phyloP scores from a whole-genome alignment of 2,329 filamentous ascomycete species.

The Ceratocystis colombiana region DNA sequence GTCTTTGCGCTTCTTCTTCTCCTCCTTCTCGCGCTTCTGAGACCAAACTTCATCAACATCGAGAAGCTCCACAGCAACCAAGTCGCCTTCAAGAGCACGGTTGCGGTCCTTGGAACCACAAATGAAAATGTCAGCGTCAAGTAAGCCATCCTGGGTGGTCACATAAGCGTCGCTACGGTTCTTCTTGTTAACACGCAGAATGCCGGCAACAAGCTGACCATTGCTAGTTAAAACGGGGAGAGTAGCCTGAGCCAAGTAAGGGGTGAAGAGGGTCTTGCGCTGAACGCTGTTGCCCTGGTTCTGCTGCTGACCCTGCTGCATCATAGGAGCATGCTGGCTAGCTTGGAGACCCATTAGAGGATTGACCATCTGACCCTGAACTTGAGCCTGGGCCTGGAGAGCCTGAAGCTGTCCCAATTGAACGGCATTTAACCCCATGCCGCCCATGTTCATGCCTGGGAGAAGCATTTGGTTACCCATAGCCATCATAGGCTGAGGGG shows the following conservation, averaged over 20 bases:
- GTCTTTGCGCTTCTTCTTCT: constrained; percentile 99
- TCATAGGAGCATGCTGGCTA: constrained; percentile 33
- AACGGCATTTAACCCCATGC: constrained; percentile 67
- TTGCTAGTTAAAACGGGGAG: constrained; percentile 82
- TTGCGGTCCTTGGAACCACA: constrained; percentile 99
- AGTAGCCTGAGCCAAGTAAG: constrained; percentile 89
- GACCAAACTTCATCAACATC: constrained; percentile 98
- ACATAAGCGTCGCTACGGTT: constrained; percentile 98
- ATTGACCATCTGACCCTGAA: constrained; percentile 62
- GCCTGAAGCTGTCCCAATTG: constrained; percentile 87
- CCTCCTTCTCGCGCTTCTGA: constrained; percentile 98
- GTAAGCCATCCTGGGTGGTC: constrained; percentile 71
- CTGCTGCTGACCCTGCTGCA: constrained; percentile 51
- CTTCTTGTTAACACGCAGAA: constrained; percentile 98
- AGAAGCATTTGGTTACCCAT: constrained; percentile 79
- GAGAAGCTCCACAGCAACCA: constrained; percentile 89
- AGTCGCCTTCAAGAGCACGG: constrained; percentile 87
- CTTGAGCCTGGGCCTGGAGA: constrained; percentile 68
- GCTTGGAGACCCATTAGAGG: constrained; percentile 51
- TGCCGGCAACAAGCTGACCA: constrained; percentile 89
- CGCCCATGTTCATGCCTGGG: constrained; percentile 65
- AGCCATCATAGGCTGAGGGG: constrained; percentile 77
- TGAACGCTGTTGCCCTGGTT: constrained; percentile 71
- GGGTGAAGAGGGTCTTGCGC: constrained; percentile 96
- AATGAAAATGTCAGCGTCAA: constrained; percentile 98